Base-by-base conservation (phyloP, 2,329 filamentous ascomycete species). In the Pestalotiopsis sp. region DNA sequence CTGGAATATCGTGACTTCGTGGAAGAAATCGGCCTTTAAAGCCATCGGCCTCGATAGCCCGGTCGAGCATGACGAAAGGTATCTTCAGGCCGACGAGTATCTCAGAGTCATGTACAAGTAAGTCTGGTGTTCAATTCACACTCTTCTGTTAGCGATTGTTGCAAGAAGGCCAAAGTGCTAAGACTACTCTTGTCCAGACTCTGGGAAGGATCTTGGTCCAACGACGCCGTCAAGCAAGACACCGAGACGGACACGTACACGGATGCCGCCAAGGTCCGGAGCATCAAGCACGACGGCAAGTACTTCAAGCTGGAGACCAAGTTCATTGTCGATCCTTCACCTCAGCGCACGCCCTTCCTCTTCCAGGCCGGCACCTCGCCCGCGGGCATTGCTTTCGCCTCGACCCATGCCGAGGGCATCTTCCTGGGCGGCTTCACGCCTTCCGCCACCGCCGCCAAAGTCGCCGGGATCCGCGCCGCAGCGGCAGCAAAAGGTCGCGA, bases 21-120 rank as follows among this genome's bases (percentile, higher is more conserved):
- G 78, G 77, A 89, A 88, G 75, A 90, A 90, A 73, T 83, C 86
- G 0, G 88, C 88, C 0, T 88, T 89, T 76, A 89, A 90, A 73
- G 87, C 87, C 0, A 89, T 91, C 66, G 88, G 88, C 0, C 74
- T 90, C 1, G 85, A 89, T 14, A 85, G 77, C 3, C 85, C 86
- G 0, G 86, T 88, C 49, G 84, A 88, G 68, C 89, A 91, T 71
- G 89, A 91, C 58, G 84, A 90, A 74, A 82, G 88, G 23, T 91
- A 91, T 70, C 81, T 79, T 0, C 86, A 89, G 72, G 89, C 88
- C 0, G 88, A 91, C 67, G 89, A 91, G 71, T 91, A 90, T 72
- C 76, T 91, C 31, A 78, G 83, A 1, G 85, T 91, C 1, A 77
- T 91, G 4, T 91, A 91, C 76, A 91, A 91, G 84, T 87, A 75